Conservation (phyloP, 2,329 filamentous ascomycete genomes). For the Fusarium anguioides region DNA sequence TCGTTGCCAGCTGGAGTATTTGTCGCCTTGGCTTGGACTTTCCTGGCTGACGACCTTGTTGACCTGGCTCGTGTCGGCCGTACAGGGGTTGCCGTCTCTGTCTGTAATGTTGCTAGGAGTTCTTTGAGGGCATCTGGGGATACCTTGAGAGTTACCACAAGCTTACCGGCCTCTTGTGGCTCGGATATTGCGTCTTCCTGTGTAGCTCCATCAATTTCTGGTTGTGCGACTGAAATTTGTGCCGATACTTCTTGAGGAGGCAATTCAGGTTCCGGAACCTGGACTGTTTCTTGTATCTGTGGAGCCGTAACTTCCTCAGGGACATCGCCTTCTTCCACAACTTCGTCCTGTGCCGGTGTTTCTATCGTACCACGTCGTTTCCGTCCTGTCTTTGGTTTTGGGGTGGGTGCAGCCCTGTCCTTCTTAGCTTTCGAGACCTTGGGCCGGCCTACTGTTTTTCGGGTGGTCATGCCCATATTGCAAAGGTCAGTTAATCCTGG, state of each 20-base stretch:
- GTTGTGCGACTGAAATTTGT: not conserved
- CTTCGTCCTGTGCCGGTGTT: not conserved
- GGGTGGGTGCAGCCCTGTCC: not conserved
- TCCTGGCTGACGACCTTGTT: slow-evolving; percentile 26
- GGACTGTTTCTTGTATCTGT: not conserved
- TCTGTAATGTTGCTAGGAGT: not conserved
- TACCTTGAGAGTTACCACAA: slow-evolving; percentile 26
- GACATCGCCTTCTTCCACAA: not conserved
- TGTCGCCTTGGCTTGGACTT: not conserved
- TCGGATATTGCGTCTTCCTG: not conserved
- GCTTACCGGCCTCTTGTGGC: not conserved
- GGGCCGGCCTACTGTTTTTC: slow-evolving; percentile 45
- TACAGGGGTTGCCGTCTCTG: slow-evolving; percentile 13
- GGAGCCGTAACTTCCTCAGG: not conserved
- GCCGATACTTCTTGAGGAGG: not conserved
- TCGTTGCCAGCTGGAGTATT: not conserved
- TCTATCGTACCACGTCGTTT: slow-evolving; percentile 4
- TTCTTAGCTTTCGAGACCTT: slow-evolving; percentile 27
- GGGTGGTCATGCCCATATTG: slow-evolving; percentile 38
- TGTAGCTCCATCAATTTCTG: not conserved
- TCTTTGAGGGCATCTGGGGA: slow-evolving; percentile 13
- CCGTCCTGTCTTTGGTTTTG: slow-evolving; percentile 14
- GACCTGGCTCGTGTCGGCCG: slow-evolving; percentile 16
- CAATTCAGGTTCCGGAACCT: not conserved
- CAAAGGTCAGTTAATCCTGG: slow-evolving; percentile 42